These are phyloP conservation scores for Gamsiella multidivaricata DNA, from an alignment of 192 early-diverging fungal species.

Conservation along the genomic window DNA sequence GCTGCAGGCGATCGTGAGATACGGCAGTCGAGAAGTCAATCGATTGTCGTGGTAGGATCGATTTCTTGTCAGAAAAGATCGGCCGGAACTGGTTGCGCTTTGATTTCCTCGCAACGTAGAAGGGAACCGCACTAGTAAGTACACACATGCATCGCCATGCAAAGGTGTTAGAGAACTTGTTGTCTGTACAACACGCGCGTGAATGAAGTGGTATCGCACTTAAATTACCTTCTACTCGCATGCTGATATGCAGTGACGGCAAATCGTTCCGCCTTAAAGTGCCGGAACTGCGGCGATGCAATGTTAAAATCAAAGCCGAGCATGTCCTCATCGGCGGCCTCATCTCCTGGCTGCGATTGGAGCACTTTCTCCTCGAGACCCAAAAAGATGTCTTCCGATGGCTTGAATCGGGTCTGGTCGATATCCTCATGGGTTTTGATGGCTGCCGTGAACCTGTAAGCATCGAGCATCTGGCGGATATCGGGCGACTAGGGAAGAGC, in stretches of 20 bases:
- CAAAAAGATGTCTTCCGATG: too few species aligned
- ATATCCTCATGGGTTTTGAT: not conserved
- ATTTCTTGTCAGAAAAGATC: not conserved
- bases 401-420: not conserved
- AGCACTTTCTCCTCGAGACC: too few species aligned
- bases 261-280: too few species aligned
- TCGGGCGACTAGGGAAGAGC: not conserved
- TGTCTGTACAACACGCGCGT: not conserved
- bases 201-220: not conserved
- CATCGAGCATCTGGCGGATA: not conserved
- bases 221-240: too few species aligned
- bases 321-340: too few species aligned
- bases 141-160: not conserved
- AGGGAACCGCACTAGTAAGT: not conserved
- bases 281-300: too few species aligned
- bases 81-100: not conserved
- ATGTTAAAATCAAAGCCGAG: too few species aligned
- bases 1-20: not conserved
- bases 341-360: too few species aligned
- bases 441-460: not conserved
- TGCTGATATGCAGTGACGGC: too few species aligned
- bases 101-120: not conserved
- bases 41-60: not conserved
- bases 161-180: not conserved
- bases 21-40: not conserved